Conservation (phyloP, 2,329 filamentous ascomycete genomes). For the Colletotrichum sublineola region DNA sequence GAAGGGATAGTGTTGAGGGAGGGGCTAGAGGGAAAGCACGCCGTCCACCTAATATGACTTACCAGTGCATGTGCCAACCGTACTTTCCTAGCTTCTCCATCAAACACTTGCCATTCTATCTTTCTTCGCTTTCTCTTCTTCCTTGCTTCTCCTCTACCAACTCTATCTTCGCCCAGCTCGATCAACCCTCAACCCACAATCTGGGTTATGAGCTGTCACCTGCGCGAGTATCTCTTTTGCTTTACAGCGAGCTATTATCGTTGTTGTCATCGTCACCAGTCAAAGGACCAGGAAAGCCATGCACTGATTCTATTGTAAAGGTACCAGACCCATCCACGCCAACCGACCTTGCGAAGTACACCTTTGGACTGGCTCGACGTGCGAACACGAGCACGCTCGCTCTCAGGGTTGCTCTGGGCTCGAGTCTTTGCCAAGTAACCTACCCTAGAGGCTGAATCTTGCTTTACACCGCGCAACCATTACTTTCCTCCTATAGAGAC, state of each 20-base stretch:
- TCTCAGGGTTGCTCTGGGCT: conserved; percentile 5
- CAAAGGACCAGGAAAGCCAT: conserved; percentile 8
- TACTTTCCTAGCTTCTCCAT: neutral
- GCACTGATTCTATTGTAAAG: conserved; percentile 22
- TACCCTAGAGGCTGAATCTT: neutral
- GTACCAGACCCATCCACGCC: conserved; percentile 28
- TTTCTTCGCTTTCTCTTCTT: neutral
- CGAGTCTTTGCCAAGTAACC: neutral
- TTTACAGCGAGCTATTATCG: conserved; percentile 13
- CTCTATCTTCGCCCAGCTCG: neutral
- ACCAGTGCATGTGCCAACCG: conserved; percentile 8
- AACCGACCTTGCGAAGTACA: conserved; percentile 28
- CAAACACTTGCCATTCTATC: neutral
- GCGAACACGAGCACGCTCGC: conserved; percentile 28
- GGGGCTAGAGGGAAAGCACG: neutral
- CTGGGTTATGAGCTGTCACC: conserved; percentile 16
- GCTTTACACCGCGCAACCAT: neutral
- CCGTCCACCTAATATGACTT: neutral
- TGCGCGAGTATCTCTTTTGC: conserved; percentile 22
- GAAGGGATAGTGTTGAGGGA: neutral
- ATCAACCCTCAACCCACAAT: neutral
- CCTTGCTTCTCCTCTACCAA: neutral
- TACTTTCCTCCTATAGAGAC: neutral
- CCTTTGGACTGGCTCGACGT: conserved; percentile 23
- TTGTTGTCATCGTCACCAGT: conserved; percentile 3